Evolutionary conservation across 257 asterid species (phyloP).

Genomic region (Verbena officinalis): DNA sequence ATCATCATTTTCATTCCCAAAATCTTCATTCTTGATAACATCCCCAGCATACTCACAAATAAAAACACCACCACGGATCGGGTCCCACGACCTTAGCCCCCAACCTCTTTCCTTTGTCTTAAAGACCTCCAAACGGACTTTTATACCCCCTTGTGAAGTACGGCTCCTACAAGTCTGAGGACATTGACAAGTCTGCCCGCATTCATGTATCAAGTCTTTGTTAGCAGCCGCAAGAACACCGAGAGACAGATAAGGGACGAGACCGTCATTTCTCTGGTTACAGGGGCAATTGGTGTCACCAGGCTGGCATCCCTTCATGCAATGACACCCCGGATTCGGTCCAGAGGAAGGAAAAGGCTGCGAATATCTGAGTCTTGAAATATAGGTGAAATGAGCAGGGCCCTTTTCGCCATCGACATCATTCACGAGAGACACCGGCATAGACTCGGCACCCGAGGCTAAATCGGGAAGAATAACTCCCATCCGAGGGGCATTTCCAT

Average conservation of each 20-base stretch:
- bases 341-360: slow-evolving; percentile 54
- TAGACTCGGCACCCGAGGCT: slow-evolving; percentile 75
- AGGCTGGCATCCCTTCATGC: slow-evolving; percentile 82
- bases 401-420: slow-evolving; percentile 90
- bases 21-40: slow-evolving; percentile 45
- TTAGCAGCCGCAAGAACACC: slow-evolving; percentile 57
- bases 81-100: slow-evolving; percentile 99
- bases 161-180: slow-evolving; percentile 82
- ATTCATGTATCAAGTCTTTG: slow-evolving; percentile 65
- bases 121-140: slow-evolving; percentile 75
- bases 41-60: slow-evolving; percentile 94
- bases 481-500: slow-evolving; percentile 60
- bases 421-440: slow-evolving; percentile 79
- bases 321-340: slow-evolving; percentile 61
- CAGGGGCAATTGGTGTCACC: slow-evolving; percentile 72
- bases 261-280: slow-evolving; percentile 56
- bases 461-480: slow-evolving; percentile 86
- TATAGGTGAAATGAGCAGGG: slow-evolving; percentile 85
- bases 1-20: slow-evolving; percentile 50
- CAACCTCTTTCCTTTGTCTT: slow-evolving; percentile 84
- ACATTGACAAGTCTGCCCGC: slow-evolving; percentile 71
- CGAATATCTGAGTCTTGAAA: slow-evolving; percentile 57
- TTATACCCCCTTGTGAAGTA: slow-evolving; percentile 69
- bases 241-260: slow-evolving; percentile 64
- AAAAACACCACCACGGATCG: slow-evolving; percentile 81